These are phyloP conservation scores for Candida smagusa DNA, from an alignment of 1,139 yeast species.

Conservation along the genomic window DNA sequence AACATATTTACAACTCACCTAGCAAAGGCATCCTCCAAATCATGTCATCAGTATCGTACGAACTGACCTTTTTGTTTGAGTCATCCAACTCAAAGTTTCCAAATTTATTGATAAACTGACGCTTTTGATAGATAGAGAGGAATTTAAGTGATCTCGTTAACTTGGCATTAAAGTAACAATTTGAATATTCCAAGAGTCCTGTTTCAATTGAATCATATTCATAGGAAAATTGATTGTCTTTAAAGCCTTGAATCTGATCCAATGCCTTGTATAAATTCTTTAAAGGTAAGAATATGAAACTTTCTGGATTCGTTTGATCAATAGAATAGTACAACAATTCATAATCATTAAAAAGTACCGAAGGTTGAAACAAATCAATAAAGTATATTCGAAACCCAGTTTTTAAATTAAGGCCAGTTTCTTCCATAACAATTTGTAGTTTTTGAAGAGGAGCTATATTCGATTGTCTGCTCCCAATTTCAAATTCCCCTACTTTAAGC, in stretches of 20 bases:
- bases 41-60: constrained; percentile 40
- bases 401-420: constrained; percentile 54
- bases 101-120: constrained; percentile 45
- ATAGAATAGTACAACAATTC: constrained; percentile 42
- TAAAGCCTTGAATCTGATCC: constrained; percentile 29
- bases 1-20: constrained; percentile 29
- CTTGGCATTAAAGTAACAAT: constrained; percentile 35
- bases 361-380: constrained; percentile 51
- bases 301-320: constrained; percentile 39
- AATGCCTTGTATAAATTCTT: constrained; percentile 44
- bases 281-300: constrained; percentile 41
- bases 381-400: constrained; percentile 57
- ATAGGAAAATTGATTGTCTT: constrained; percentile 3
- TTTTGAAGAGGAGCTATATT: constrained; percentile 18
- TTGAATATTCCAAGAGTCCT: constrained; percentile 18
- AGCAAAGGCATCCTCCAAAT: constrained; percentile 53
- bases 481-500: constrained; percentile 51
- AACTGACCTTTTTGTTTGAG: constrained; percentile 20
- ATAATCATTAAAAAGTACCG: constrained; percentile 41
- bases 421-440: constrained; percentile 54
- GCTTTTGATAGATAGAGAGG: constrained; percentile 44
- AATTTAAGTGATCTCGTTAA: constrained; percentile 44
- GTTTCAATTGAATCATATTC: constrained; percentile 5
- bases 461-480: constrained; percentile 15
- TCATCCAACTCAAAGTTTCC: constrained; percentile 42